phyloP scores from a whole-genome alignment of 257 asterid genomes.

The Cordia subcordata region DNA sequence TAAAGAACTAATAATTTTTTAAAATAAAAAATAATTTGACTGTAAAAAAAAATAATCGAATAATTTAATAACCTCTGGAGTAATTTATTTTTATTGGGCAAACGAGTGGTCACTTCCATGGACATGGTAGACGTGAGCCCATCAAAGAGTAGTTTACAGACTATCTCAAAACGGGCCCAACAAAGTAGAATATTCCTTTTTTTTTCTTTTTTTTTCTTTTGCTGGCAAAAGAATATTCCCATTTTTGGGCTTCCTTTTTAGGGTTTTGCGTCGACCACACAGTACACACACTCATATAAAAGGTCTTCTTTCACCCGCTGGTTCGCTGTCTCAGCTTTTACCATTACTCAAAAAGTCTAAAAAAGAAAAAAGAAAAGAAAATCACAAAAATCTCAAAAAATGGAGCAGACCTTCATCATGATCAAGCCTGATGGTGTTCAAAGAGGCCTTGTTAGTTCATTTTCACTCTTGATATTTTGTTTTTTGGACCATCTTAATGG shows the following conservation, averaged over 20 bases:
- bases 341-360: too few species aligned
- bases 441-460: slow-evolving; percentile 70
- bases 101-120: neutral
- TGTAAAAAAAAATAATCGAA: too few species aligned
- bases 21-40: too few species aligned
- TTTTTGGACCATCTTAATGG: neutral
- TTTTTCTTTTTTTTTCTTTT: too few species aligned
- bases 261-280: slow-evolving; percentile 7
- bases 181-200: neutral
- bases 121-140: neutral
- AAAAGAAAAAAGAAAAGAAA: neutral
- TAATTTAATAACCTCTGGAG: too few species aligned
- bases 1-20: too few species aligned
- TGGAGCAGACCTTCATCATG: slow-evolving; percentile 99
- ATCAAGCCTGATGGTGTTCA: slow-evolving; percentile 99
- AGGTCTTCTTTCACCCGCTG: neutral
- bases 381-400: slow-evolving; percentile 9
- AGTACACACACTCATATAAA: neutral
- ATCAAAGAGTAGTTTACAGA: neutral
- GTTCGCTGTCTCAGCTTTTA: neutral
- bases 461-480: neutral
- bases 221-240: neutral
- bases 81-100: neutral
- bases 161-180: neutral
- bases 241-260: neutral